These are phyloP conservation scores for Pilobolus umbonatus DNA, from an alignment of 192 early-diverging fungal species.

Conservation along the genomic window DNA sequence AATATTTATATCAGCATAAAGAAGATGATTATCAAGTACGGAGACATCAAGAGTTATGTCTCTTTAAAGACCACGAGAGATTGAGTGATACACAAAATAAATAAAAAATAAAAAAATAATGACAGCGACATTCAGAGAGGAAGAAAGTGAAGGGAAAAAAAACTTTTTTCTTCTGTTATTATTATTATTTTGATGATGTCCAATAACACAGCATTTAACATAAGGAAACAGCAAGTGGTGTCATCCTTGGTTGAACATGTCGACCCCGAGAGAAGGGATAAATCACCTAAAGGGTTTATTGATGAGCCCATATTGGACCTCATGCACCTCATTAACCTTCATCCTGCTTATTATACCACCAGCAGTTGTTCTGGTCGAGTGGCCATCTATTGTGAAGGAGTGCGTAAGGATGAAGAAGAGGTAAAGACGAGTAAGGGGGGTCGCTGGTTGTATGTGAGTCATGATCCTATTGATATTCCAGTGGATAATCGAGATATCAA, in stretches of 20 bases:
- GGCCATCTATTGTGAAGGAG: constrained; percentile 44
- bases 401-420: constrained; percentile 29
- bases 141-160: too few relatives aligned
- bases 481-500: constrained; percentile 14
- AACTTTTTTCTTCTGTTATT: too few relatives aligned
- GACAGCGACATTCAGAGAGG: too few relatives aligned
- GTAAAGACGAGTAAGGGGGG: constrained; percentile 39
- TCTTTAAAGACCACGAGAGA: too few relatives aligned
- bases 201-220: too few relatives aligned
- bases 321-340: constrained; percentile 44
- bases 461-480: constrained; percentile 37
- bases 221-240: constrained; percentile 20
- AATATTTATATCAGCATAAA: background rate
- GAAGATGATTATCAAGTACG: background rate
- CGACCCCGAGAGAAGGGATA: constrained; percentile 39
- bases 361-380: constrained; percentile 51
- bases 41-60: too few relatives aligned
- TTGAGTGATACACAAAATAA: too few relatives aligned
- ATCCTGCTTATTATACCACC: constrained; percentile 50
- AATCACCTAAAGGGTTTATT: constrained; percentile 50
- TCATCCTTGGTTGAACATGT: constrained; percentile 32
- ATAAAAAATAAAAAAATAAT: too few relatives aligned
- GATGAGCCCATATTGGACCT: constrained; percentile 46
- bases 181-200: too few relatives aligned
- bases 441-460: constrained; percentile 46